Evolutionary conservation across 1,284 basidiomycete genomes (phyloP).

Genomic region (Mycosarcoma maydis): DNA sequence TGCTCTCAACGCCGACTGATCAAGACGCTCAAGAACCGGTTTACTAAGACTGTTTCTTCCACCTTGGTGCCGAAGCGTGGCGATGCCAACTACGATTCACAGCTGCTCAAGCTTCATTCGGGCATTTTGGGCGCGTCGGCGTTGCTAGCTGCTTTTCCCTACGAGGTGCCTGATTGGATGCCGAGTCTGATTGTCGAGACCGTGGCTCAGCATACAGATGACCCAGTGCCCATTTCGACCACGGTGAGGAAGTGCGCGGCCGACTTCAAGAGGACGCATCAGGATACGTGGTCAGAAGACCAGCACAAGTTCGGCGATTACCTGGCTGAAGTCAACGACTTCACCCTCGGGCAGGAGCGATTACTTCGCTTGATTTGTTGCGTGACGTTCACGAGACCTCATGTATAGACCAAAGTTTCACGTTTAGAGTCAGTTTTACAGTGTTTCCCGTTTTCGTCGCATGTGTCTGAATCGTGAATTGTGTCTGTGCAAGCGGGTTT

Average conservation of each 20-base stretch:
- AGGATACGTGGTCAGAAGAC: constrained; percentile 89
- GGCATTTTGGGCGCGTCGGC: constrained; percentile 87
- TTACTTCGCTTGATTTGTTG: constrained; percentile 63
- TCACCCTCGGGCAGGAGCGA: constrained; percentile 61
- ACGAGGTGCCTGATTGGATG: constrained; percentile 84
- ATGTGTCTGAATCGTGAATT: too few species aligned
- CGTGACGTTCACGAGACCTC: too few species aligned
- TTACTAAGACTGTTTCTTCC: constrained; percentile 64
- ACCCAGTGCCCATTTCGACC: constrained; percentile 89
- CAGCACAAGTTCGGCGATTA: constrained; percentile 83
- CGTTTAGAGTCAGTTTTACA: too few species aligned
- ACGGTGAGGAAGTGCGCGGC: constrained; percentile 88
- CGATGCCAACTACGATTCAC: constrained; percentile 77
- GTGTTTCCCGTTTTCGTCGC: background rate
- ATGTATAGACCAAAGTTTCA: too few species aligned
- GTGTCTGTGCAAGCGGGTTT: too few species aligned
- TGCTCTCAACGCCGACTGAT: constrained; percentile 92
- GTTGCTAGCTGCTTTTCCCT: constrained; percentile 81
- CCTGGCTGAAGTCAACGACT: constrained; percentile 61
- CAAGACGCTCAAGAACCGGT: constrained; percentile 72
- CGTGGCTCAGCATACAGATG: constrained; percentile 81
- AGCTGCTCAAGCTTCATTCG: constrained; percentile 82
- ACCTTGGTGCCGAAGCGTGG: constrained; percentile 70
- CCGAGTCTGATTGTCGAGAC: constrained; percentile 76
- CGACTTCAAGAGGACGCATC: constrained; percentile 78